Evolutionary conservation across 495 filamentous ascomycete species (phyloP), one percentile per base, ranked within the genome.

Genomic region (Xylaria palmicola): DNA sequence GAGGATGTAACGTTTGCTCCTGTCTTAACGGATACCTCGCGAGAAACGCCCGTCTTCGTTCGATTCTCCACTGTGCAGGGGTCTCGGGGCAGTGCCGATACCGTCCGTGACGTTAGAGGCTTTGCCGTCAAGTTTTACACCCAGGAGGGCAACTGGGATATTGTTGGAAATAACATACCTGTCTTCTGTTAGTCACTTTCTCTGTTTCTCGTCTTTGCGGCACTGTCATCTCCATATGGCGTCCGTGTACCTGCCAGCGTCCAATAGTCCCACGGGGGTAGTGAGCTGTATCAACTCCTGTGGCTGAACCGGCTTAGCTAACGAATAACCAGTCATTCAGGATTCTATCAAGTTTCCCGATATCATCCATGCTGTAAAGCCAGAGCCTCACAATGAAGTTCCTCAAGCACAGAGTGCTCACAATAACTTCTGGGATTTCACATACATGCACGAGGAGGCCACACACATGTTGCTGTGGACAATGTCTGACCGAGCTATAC

Each of bases 401-500:
- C 72, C 75, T 0, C 85, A 87, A 62, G 81, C 79, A 10, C 86
- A 85, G 32, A 79, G 82, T 0, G 89, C 88, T 0, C 89, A 91
- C 64, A 81, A 83, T 69, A 83, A 81, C 62, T 84, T 84, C 61
- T 87, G 82, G 83, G 83, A 87, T 68, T 83, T 87, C 62, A 73
- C 79, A 62, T 85, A 70, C 62, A 74, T 89, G 60, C 87, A 91
- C 66, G 68, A 83, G 1, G 91, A 95, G 72, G 79, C 89, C 1
- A 92, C 90, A 0, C 90, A 95, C 68, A 93, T 92, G 89, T 90
- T 86, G 60, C 84, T 89, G 74, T 93, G 90, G 90, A 78, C 86
- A 50, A 88, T 90, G 88, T 87, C 82, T 41, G 91, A 95, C 68
- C 83, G 90, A 12, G 85, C 79, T 30, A 93, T 93, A 55, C 92